Conservation (phyloP, 78 protist species). For the Emiliania huxleyi region DNA sequence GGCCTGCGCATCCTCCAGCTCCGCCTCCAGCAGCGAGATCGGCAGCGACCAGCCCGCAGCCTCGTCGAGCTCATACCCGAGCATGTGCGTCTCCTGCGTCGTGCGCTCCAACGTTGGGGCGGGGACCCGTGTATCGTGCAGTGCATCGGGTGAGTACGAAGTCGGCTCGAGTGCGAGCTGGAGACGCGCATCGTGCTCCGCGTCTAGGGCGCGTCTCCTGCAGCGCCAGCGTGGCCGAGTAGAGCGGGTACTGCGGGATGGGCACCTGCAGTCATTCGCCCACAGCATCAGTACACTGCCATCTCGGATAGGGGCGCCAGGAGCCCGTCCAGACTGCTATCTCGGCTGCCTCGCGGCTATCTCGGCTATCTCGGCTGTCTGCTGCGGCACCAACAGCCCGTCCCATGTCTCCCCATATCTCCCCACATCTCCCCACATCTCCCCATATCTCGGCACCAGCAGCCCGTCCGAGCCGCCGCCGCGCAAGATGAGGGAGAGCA, state of each 20-base stretch:
- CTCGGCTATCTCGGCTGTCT: neutral
- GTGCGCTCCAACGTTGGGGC: too few species aligned
- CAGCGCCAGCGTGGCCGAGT: slow-evolving; percentile 92
- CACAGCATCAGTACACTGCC: neutral
- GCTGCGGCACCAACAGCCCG: neutral
- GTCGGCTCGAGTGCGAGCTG: too few species aligned
- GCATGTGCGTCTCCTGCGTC: slow-evolving; percentile 76
- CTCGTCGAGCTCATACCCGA: slow-evolving; percentile 89
- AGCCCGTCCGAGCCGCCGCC: slow-evolving; percentile 10
- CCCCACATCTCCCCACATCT: too few species aligned
- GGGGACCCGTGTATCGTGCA: too few species aligned
- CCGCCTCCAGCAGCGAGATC: neutral
- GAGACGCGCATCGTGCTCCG: too few species aligned
- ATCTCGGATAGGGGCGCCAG: neutral
- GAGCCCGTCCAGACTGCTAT: neutral
- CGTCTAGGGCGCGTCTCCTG: too few species aligned
- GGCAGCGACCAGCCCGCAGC: slow-evolving; percentile 73
- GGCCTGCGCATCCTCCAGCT: neutral
- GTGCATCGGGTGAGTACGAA: too few species aligned
- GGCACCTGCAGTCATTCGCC: too few species aligned
- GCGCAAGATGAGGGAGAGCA: slow-evolving; percentile 35
- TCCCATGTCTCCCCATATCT: too few species aligned
- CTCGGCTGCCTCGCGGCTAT: too few species aligned
- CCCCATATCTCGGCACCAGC: too few species aligned
- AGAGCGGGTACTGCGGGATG: slow-evolving; percentile 99